Conservation (phyloP, 2,329 filamentous ascomycete genomes). For the Apiospora koreana region DNA sequence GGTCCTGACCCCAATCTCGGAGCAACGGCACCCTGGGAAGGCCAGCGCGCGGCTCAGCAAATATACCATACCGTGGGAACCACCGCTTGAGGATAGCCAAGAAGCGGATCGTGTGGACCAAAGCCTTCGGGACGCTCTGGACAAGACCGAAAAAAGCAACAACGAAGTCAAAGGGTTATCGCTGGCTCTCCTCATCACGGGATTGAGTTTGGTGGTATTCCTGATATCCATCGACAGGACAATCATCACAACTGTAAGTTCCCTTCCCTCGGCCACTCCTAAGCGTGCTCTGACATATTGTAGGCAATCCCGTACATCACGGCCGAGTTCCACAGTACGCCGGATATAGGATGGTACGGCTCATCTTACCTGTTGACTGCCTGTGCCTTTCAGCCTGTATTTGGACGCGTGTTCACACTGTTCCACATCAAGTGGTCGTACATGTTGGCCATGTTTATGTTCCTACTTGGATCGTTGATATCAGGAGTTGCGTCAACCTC, state of each 20-base stretch:
- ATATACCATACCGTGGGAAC: constrained; percentile 19
- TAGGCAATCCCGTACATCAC: constrained; percentile 33
- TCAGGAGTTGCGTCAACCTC: constrained; percentile 36
- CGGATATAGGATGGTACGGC: constrained; percentile 33
- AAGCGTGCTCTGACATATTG: constrained; percentile 6
- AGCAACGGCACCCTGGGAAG: constrained; percentile 26
- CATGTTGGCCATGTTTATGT: constrained; percentile 30
- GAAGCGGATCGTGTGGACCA: constrained; percentile 3
- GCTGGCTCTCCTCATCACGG: constrained; percentile 23
- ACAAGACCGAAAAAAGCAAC: neutral
- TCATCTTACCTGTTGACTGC: constrained; percentile 36
- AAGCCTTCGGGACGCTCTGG: neutral
- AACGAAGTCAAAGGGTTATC: constrained; percentile 18
- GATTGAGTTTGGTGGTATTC: constrained; percentile 28
- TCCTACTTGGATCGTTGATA: constrained; percentile 37
- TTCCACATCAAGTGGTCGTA: constrained; percentile 35
- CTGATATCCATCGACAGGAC: constrained; percentile 29
- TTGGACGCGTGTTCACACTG: constrained; percentile 36
- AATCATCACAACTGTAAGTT: constrained; percentile 28
- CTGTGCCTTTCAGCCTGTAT: constrained; percentile 36
- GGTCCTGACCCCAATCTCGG: constrained; percentile 19
- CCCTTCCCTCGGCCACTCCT: neutral
- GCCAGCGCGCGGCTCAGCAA: constrained; percentile 2
- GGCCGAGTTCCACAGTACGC: constrained; percentile 31
- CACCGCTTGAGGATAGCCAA: constrained; percentile 18